Evolutionary conservation across 805 yeast genomes (phyloP).

Genomic region (Maudiozyma pseudohumilis): DNA sequence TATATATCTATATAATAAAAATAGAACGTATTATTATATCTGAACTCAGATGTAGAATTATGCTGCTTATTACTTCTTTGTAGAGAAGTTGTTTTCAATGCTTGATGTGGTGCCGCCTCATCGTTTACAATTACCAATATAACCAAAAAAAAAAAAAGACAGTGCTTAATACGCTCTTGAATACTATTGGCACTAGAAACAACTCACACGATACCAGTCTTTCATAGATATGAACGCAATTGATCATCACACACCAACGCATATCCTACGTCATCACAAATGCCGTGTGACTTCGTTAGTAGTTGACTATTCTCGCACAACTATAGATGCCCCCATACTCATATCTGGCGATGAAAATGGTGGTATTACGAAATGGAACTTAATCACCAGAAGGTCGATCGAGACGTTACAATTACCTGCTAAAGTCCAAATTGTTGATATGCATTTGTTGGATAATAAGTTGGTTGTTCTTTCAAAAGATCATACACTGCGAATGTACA

Average conservation of each 20-base stretch:
- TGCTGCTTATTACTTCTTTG: too few relatives aligned
- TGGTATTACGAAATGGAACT: conserved; percentile 19
- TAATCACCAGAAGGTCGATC: conserved; percentile 22
- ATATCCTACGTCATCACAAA: conserved; percentile 7
- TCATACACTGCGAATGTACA: conserved; percentile 17
- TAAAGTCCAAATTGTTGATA: conserved; percentile 12
- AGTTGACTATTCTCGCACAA: background rate
- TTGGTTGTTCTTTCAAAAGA: conserved; percentile 20
- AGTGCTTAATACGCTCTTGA: background rate
- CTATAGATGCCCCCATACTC: conserved; percentile 8
- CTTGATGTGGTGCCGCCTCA: too few relatives aligned
- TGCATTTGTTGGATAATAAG: conserved; percentile 8
- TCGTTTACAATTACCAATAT: too few relatives aligned
- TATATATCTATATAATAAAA: too few relatives aligned
- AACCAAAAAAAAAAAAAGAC: too few relatives aligned
- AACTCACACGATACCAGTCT: too few relatives aligned
- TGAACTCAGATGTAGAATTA: too few relatives aligned
- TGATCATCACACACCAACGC: conserved; percentile 5
- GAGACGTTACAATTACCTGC: conserved; percentile 4
- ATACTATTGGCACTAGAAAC: background rate
- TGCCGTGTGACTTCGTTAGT: conserved; percentile 6
- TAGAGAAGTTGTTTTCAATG: too few relatives aligned
- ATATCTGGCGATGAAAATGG: conserved; percentile 25
- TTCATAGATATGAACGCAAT: background rate
- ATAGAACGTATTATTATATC: background rate